A percentile compares a stretch with the other conserved stretches of the same genome.
Evolutionary conservation across 306 rosid genomes (phyloP).

Genomic region (Cucurbita argyrosperma): DNA sequence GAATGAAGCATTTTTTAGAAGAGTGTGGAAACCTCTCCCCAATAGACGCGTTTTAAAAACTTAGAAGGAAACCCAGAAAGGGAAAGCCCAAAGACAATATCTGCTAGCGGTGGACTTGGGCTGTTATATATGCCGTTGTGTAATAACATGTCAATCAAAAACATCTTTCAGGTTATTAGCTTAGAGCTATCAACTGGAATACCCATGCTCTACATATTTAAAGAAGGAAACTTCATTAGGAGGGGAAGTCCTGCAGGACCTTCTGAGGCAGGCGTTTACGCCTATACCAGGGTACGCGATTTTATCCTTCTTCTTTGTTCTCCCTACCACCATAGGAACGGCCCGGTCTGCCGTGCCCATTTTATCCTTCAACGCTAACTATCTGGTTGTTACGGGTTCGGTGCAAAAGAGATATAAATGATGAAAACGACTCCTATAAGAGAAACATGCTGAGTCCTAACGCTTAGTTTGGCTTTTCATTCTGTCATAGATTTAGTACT

Average conservation of each 20-base stretch:
- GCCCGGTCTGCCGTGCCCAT: neutral
- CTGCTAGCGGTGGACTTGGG: too few species aligned
- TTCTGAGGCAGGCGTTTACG: conserved; percentile 91
- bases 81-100: too few species aligned
- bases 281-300: conserved; percentile 62
- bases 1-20: too few species aligned
- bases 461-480: neutral
- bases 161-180: conserved; percentile 62
- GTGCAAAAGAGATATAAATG: neutral
- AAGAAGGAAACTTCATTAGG: conserved; percentile 79
- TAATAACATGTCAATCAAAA: neutral
- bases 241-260: conserved; percentile 94
- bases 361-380: neutral
- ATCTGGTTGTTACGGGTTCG: neutral
- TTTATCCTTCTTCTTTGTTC: neutral
- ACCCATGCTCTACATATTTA: conserved; percentile 94
- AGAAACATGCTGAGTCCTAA: neutral
- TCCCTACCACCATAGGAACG: neutral
- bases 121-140: neutral
- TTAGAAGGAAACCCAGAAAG: too few species aligned
- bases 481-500: neutral
- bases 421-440: neutral
- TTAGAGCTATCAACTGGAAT: conserved; percentile 93
- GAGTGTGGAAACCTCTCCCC: too few species aligned
- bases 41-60: too few species aligned